Evolutionary conservation across 2,329 filamentous ascomycete genomes (phyloP).

Genomic region (Fusarium palustre): DNA sequence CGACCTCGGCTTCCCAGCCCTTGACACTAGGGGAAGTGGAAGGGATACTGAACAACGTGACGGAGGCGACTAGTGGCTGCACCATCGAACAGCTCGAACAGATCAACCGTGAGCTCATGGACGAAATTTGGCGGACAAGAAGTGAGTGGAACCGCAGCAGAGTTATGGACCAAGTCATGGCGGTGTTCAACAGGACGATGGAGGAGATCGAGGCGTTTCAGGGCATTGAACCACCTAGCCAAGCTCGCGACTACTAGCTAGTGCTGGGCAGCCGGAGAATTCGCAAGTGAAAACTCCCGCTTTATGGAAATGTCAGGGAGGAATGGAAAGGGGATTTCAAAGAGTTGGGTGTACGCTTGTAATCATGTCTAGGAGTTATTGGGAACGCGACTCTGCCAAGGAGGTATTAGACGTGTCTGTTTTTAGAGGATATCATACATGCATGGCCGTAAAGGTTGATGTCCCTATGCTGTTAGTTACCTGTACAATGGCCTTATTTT

Average conservation of each 20-base stretch:
- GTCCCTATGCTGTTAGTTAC: conserved; percentile 24
- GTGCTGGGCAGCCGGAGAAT: not conserved
- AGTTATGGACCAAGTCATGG: conserved; percentile 72
- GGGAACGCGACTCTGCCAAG: conserved; percentile 30
- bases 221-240: conserved; percentile 58
- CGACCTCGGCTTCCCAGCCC: conserved; percentile 60
- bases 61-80: conserved; percentile 77
- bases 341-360: conserved; percentile 39
- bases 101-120: conserved; percentile 90
- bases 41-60: conserved; percentile 71
- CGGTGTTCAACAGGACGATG: conserved; percentile 81
- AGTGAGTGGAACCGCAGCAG: conserved; percentile 85
- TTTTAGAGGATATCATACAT: conserved; percentile 39
- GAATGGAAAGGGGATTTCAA: conserved; percentile 21
- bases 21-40: conserved; percentile 64
- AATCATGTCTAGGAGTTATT: conserved; percentile 43
- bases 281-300: not conserved
- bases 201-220: conserved; percentile 72
- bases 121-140: conserved; percentile 83
- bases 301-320: conserved; percentile 23
- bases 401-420: conserved; percentile 42
- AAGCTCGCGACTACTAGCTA: conserved; percentile 47
- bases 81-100: conserved; percentile 96
- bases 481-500: conserved; percentile 36
- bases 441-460: conserved; percentile 25